Percentiles rank a stretch among this genome's conserved stretches.
Evolutionary conservation across 257 asterid genomes (phyloP).

Genomic region (Avicennia marina): DNA sequence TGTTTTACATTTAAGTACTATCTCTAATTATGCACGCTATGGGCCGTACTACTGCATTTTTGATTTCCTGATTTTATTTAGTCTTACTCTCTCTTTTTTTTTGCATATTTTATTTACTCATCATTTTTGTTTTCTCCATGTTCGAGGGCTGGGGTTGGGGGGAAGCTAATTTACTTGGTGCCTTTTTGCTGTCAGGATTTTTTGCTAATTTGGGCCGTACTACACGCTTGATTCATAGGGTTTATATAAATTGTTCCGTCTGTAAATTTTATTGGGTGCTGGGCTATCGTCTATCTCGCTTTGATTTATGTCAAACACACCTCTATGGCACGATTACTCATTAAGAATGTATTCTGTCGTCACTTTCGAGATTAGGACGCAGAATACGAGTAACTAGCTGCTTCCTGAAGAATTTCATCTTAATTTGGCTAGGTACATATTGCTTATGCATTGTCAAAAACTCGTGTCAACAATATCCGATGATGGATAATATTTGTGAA

Average conservation of each 20-base stretch:
- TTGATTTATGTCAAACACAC: background rate
- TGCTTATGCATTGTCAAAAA: background rate
- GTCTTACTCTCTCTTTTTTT: background rate
- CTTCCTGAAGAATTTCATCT: background rate
- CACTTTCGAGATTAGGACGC: slow-evolving; percentile 1
- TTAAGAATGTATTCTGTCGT: background rate
- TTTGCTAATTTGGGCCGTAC: too few species aligned
- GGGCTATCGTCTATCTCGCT: background rate
- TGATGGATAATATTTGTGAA: too few species aligned
- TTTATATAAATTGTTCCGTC: background rate
- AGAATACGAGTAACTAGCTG: background rate
- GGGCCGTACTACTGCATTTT: background rate
- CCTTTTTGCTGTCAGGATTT: background rate
- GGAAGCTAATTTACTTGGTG: background rate
- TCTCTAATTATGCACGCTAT: background rate
- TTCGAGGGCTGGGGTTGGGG: slow-evolving; percentile 1
- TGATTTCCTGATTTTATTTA: background rate
- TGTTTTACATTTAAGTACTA: background rate
- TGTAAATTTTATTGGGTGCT: background rate
- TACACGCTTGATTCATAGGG: background rate
- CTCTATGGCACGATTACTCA: slow-evolving; percentile 2
- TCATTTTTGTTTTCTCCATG: background rate
- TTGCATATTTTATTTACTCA: background rate
- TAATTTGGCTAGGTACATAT: background rate
- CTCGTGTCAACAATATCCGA: background rate